These are phyloP conservation scores for Colletotrichum sp. DNA, from an alignment of 2,329 filamentous ascomycete genomes.

Conservation along the genomic window DNA sequence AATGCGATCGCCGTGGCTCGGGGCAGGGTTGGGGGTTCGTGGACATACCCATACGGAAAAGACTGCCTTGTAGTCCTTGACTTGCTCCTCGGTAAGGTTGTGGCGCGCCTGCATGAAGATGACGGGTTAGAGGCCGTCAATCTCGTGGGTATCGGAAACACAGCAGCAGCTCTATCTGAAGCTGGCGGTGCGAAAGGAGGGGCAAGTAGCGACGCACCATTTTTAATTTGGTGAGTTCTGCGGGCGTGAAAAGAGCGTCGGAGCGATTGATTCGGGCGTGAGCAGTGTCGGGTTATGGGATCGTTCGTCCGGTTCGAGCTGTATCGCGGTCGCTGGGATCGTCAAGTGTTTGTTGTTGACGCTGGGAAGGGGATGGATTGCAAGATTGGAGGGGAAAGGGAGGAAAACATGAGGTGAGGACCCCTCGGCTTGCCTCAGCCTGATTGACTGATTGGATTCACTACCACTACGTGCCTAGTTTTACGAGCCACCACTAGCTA, in stretches of 20 bases:
- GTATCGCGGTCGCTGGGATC: neutral
- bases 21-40: neutral
- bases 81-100: slow-evolving; percentile 22
- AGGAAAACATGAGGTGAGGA: neutral
- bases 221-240: neutral
- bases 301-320: neutral
- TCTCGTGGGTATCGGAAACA: neutral
- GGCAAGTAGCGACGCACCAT: slow-evolving; percentile 15
- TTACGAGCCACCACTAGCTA: neutral
- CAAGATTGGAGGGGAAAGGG: neutral
- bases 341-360: neutral
- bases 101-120: slow-evolving; percentile 5
- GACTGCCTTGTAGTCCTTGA: slow-evolving; percentile 21
- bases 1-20: neutral
- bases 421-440: slow-evolving; percentile 16
- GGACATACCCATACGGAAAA: slow-evolving; percentile 22
- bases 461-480: neutral
- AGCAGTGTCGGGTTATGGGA: neutral
- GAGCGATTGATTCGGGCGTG: neutral
- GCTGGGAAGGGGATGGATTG: neutral
- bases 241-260: neutral
- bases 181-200: neutral
- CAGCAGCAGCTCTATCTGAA: neutral
- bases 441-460: slow-evolving; percentile 1
- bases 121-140: neutral